Evolutionary conservation across 2,329 filamentous ascomycete species (phyloP).

Genomic region (Colletotrichum limetticola): DNA sequence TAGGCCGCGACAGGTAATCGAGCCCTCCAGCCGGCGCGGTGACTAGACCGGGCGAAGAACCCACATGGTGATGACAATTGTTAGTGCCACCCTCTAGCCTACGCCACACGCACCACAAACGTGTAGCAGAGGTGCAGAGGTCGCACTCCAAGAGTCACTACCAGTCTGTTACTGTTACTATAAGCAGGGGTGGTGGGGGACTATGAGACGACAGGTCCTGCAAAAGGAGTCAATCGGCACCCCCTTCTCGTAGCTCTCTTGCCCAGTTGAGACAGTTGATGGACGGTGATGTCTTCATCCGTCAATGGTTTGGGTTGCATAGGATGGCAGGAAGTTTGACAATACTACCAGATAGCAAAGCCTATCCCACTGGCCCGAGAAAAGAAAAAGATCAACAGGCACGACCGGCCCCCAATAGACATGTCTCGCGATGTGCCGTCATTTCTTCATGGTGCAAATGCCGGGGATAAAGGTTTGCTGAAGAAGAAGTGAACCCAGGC

Average conservation of each 20-base stretch:
- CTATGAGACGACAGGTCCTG: conserved; percentile 13
- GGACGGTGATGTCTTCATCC: background rate
- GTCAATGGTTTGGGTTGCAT: background rate
- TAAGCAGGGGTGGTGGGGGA: background rate
- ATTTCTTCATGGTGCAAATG: conserved; percentile 1
- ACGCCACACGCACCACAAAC: background rate
- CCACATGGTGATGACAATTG: conserved; percentile 9
- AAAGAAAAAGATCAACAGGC: conserved; percentile 15
- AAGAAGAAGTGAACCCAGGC: background rate
- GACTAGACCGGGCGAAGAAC: conserved; percentile 1
- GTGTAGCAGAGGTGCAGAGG: background rate
- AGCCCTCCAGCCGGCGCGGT: background rate
- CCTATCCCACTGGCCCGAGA: background rate
- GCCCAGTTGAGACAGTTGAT: background rate
- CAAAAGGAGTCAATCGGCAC: background rate
- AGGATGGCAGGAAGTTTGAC: background rate
- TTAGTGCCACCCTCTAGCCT: conserved; percentile 4
- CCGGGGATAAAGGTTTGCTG: background rate
- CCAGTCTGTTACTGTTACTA: background rate
- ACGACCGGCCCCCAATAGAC: background rate
- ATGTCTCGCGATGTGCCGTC: background rate
- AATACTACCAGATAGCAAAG: background rate
- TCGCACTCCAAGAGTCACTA: background rate
- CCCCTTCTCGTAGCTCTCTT: background rate
- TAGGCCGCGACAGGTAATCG: conserved; percentile 1